Evolutionary conservation across 352 stramenopile species (phyloP).

Genomic region (Pseudoperonospora humuli): DNA sequence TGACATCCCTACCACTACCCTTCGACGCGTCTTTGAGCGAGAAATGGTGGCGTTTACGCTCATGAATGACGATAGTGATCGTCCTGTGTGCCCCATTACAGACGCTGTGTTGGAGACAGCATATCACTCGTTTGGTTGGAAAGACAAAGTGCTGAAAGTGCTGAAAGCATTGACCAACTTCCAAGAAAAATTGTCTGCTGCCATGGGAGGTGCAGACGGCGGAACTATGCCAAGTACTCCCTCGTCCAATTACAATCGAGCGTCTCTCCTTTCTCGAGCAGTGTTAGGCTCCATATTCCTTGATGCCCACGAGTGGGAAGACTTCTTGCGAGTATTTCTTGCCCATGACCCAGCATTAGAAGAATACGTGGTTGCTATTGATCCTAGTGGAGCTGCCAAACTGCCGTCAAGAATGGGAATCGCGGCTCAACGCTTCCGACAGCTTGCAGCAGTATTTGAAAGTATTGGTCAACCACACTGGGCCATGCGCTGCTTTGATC

Average conservation of each 20-base stretch:
- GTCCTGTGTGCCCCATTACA: conserved; percentile 39
- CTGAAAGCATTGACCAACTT: conserved; percentile 30
- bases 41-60: conserved; percentile 50
- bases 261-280: no score
- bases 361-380: conserved; percentile 57
- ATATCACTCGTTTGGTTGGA: conserved; percentile 55
- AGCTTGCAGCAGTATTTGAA: conserved; percentile 38
- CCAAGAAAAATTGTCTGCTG: conserved; percentile 8
- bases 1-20: conserved; percentile 16
- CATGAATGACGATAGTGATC: conserved; percentile 27
- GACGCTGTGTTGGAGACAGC: conserved; percentile 33
- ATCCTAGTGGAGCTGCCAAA: conserved; percentile 39
- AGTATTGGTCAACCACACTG: conserved; percentile 45
- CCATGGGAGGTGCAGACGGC: conserved; percentile 6
- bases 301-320: conserved; percentile 45
- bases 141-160: conserved; percentile 38
- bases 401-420: conserved; percentile 47
- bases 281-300: conserved; percentile 44
- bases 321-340: conserved; percentile 44
- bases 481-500: conserved; percentile 53
- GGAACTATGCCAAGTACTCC: conserved; percentile 1
- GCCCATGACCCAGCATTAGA: conserved; percentile 44
- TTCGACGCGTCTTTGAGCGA: conserved; percentile 54
- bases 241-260: conserved; percentile 34
- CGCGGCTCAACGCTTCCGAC: conserved; percentile 29